Evolutionary conservation across 495 filamentous ascomycete genomes (phyloP), one percentile per base, ranked within the genome.

Genomic region (Penicillium malachiteum): DNA sequence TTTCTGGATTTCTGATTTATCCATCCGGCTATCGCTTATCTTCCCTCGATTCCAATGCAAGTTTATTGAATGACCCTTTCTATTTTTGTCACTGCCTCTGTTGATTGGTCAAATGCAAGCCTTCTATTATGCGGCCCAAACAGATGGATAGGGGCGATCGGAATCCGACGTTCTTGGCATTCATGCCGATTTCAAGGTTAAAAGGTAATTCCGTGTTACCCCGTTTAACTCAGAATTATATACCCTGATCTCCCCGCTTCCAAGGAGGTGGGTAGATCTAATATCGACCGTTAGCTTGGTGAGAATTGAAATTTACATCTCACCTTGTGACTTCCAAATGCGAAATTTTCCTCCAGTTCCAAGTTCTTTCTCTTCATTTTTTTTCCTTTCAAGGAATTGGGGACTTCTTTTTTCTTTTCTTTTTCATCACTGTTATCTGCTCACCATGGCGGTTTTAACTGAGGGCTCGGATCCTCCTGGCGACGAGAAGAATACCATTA

Each of bases 401-500:
- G 21, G 21, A 4, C 21, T 26, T 33, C 26, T 11, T 48, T 16
- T 11, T 39, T 16, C 12, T 41, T 41, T 10, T 14, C 39, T 41
- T 32, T 7, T 46, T n/a, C 7, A 9, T 33, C 21, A 1, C 1
- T n/a, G 2, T 35, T 26, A 33, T 32, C 31, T 42, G 38, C 52
- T 43, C 39, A 57, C 18, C 11, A 68, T 68, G 59, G 45, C 59
- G 38, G 59, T 49, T n/a, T 31, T 49, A 42, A 51, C 60, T 21
- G 50, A 68, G 42, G 47, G 63, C 39, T 54, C 62, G 16, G 54
- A 43, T 40, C 63, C 54, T 16, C 52, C 56, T 8, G 33, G 45
- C 21, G 64, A 74, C 9, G 69, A 72, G 50, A 72, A 75, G 56
- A 47, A 49, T 13, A 39, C 32, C 1, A 46, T 54, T 33, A 57